phyloP scores from a whole-genome alignment of 2,329 filamentous ascomycete genomes.

The Colletotrichum sp. region DNA sequence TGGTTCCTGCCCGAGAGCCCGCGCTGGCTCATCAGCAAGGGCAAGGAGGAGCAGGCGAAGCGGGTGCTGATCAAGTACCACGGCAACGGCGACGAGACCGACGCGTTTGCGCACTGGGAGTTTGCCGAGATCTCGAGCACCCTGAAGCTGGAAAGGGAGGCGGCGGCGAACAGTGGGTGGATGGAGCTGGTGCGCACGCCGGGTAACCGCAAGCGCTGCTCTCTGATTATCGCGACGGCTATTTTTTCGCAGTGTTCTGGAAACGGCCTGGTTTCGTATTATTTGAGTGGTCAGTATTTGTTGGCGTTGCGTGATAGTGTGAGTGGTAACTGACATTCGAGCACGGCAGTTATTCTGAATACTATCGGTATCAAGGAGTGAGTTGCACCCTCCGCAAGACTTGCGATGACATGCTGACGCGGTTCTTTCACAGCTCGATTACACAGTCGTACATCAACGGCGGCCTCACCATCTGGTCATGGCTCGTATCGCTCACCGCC shows the following conservation, averaged over 20 bases:
- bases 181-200: slow-evolving; percentile 40
- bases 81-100: slow-evolving; percentile 12
- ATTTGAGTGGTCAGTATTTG: background rate
- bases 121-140: slow-evolving; percentile 37
- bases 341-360: background rate
- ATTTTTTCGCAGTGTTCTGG: slow-evolving; percentile 27
- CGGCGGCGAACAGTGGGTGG: slow-evolving; percentile 34
- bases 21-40: slow-evolving; percentile 60
- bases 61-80: slow-evolving; percentile 48
- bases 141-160: slow-evolving; percentile 44
- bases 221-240: slow-evolving; percentile 36
- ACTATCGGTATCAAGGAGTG: slow-evolving; percentile 17
- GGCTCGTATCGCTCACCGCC: slow-evolving; percentile 27
- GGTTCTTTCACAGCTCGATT: background rate
- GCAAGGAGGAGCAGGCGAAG: slow-evolving; percentile 53
- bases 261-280: slow-evolving; percentile 12
- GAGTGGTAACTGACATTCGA: fast-evolving
- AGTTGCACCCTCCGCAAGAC: background rate
- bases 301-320: fast-evolving
- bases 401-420: background rate
- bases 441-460: slow-evolving; percentile 17
- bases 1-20: slow-evolving; percentile 64
- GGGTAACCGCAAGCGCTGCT: slow-evolving; percentile 28
- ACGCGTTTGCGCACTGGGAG: slow-evolving; percentile 22
- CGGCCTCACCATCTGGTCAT: slow-evolving; percentile 30